These are phyloP conservation scores for Waitea zeae DNA, from an alignment of 1,284 basidiomycete genomes.

Conservation along the genomic window DNA sequence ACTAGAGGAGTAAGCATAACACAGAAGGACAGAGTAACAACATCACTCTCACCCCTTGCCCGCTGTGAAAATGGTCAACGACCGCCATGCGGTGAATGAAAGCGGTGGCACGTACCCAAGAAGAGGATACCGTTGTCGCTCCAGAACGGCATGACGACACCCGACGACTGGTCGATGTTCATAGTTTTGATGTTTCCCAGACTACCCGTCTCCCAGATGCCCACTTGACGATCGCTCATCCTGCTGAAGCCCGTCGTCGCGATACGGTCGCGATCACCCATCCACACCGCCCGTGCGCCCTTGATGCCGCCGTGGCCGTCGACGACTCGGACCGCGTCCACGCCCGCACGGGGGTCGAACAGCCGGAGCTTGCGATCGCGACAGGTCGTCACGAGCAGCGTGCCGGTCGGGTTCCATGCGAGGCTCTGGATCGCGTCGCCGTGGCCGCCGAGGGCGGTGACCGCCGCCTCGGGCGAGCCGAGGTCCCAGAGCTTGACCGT, in stretches of 20 bases:
- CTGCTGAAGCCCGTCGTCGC: conserved; percentile 92
- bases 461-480: conserved; percentile 44
- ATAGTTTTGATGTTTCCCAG: conserved; percentile 62
- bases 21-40: conserved; percentile 7
- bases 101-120: conserved; percentile 36
- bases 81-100: not conserved
- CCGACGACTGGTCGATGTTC: conserved; percentile 74
- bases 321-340: conserved; percentile 61
- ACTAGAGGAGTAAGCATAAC: conserved; percentile 18
- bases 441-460: conserved; percentile 57
- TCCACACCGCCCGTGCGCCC: conserved; percentile 79
- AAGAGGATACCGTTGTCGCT: conserved; percentile 89
- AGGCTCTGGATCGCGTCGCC: conserved; percentile 81
- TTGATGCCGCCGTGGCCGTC: conserved; percentile 94
- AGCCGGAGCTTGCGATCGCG: conserved; percentile 86
- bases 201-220: conserved; percentile 70
- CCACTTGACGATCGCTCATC: conserved; percentile 85
- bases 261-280: conserved; percentile 78
- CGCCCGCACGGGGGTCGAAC: conserved; percentile 76
- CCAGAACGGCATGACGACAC: conserved; percentile 97
- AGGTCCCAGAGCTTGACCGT: conserved; percentile 89
- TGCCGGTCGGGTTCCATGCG: conserved; percentile 74
- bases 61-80: conserved; percentile 20
- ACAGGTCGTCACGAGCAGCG: conserved; percentile 63
- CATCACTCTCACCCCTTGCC: conserved; percentile 48